phyloP scores from a whole-genome alignment of 1,284 basidiomycete genomes.

The Ustilago vetiveriae region DNA sequence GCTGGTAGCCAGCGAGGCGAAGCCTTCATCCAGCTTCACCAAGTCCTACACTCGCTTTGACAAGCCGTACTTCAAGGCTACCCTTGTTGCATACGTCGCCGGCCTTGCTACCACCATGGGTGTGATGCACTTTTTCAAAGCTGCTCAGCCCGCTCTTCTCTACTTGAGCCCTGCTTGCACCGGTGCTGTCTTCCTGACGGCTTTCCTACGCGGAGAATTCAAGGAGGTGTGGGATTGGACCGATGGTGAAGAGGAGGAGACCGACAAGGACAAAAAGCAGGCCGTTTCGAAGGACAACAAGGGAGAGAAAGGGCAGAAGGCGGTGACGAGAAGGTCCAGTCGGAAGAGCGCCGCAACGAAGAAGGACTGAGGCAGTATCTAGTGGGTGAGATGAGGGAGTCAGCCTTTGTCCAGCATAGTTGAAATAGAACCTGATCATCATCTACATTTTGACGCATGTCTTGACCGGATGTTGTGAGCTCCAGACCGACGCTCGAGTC shows the following conservation, averaged over 20 bases:
- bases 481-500: too few relatives aligned
- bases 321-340: conserved; percentile 21
- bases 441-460: too few relatives aligned
- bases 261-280: conserved; percentile 22
- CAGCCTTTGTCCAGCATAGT: too few relatives aligned
- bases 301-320: conserved; percentile 13
- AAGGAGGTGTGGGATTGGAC: conserved; percentile 58
- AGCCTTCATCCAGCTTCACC: conserved; percentile 48
- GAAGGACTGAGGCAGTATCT: conserved; percentile 11
- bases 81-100: conserved; percentile 78
- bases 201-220: conserved; percentile 67
- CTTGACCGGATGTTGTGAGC: too few relatives aligned
- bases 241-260: conserved; percentile 47
- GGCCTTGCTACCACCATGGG: conserved; percentile 83
- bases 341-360: conserved; percentile 10
- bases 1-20: conserved; percentile 68
- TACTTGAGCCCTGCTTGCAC: conserved; percentile 78
- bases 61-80: conserved; percentile 82
- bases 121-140: conserved; percentile 83
- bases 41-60: conserved; percentile 68
- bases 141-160: conserved; percentile 89
- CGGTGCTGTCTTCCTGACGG: conserved; percentile 67
- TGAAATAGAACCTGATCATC: too few relatives aligned
- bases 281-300: conserved; percentile 18
- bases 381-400: too few relatives aligned